Base-by-base conservation (phyloP, 2,329 filamentous ascomycete species). In the Aspergillus phoenicis region DNA sequence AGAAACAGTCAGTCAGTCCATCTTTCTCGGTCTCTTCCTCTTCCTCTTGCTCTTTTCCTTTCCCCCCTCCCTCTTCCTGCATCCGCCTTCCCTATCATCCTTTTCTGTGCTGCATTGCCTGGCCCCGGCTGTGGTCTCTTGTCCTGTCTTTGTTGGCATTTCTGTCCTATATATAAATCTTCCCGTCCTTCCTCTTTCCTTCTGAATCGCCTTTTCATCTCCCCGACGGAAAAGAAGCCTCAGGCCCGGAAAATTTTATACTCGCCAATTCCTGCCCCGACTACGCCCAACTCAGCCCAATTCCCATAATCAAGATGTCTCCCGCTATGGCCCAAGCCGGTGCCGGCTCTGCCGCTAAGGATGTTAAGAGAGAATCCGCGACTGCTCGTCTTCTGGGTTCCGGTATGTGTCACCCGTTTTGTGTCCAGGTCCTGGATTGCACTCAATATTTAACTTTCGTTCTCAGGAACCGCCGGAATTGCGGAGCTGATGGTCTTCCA, bases 401-500 rank as follows among this genome's bases (percentile, higher is more conserved):
- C 73, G 95, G 95, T 97, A 82, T 58, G 79, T 65, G 52, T 47
- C 39, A 51, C 39, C 26, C 28, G 5, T 36, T 22, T 36, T 10
- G 22, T 17, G 15, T 15, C 20, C 33, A 36, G 11, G 24, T n/a
- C 8, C 52, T 30, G 17, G 51, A 22, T 8, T 41, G 54, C 58
- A 61, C 54, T 62, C 67, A 57, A 52, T 63, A 56, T 64, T 63
- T 70, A 49, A 70, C 55, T 43, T 33, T 15, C 11, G 52, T 24
- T 56, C 57, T 54, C 71, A 97, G 93, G 93, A 74, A 91, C 89
- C 74, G 93, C 93, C 74, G 93, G 93, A 83, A 94, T 97, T 77
- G 89, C 93, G 71, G 94, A 97, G 81, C 84, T 97, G 73, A 87
- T 92, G 73, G 87, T 97, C 77, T 97, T 97, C 84, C 92, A 96